A percentile compares a stretch with the other conserved stretches of the same genome.
phyloP scores from a whole-genome alignment of 345 rosid species.

The Microthlaspi erraticum region DNA sequence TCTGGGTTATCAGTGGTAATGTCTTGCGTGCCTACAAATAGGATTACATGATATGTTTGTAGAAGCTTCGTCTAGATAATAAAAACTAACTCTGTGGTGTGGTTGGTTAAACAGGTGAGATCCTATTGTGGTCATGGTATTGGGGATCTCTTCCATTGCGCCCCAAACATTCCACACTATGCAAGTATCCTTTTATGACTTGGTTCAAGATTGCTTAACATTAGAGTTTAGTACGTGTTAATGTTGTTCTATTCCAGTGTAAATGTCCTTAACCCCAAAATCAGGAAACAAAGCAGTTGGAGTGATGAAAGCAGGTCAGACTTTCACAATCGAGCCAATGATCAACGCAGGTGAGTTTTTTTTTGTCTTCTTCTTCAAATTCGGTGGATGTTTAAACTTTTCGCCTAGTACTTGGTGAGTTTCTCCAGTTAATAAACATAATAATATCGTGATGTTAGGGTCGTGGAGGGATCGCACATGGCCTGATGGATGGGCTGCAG shows the following conservation, averaged over 20 bases:
- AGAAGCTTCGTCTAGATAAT: slow-evolving; percentile 4
- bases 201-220: neutral
- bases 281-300: slow-evolving; percentile 98
- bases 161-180: slow-evolving; percentile 97
- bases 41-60: neutral
- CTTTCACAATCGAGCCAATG: slow-evolving; percentile 98
- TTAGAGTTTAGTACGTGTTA: slow-evolving; percentile 3
- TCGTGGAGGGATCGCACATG: slow-evolving; percentile 89
- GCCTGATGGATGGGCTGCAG: slow-evolving; percentile 99
- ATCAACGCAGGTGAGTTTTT: slow-evolving; percentile 75
- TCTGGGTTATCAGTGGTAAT: slow-evolving; percentile 96
- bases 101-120: slow-evolving; percentile 65
- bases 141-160: slow-evolving; percentile 97
- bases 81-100: slow-evolving; percentile 17
- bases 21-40: neutral
- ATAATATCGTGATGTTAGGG: slow-evolving; percentile 49
- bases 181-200: slow-evolving; percentile 68
- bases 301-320: slow-evolving; percentile 95
- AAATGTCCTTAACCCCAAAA: slow-evolving; percentile 48
- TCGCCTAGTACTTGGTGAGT: neutral
- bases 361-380: too few species aligned
- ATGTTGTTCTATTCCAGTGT: slow-evolving; percentile 15
- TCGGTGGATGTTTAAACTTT: neutral
- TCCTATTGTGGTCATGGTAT: slow-evolving; percentile 96
- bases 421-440: neutral